Evolutionary conservation across 2,329 filamentous ascomycete genomes (phyloP).

Genomic region (Sarocladium brachiariae): DNA sequence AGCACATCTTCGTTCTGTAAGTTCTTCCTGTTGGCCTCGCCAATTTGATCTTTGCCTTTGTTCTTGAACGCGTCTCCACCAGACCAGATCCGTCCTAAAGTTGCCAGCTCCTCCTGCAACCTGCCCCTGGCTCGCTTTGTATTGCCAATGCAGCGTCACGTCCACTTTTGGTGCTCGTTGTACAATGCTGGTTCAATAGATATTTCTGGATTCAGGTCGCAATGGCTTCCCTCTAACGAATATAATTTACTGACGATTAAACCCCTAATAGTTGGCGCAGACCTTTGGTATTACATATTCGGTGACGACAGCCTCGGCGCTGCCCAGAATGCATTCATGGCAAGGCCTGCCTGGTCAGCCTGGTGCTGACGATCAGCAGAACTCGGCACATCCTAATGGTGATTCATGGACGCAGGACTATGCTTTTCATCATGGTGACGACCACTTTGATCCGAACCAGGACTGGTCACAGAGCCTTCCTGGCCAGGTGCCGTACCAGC

Average conservation of each 20-base stretch:
- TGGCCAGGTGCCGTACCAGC: constrained; percentile 23
- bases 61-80: background rate
- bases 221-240: background rate
- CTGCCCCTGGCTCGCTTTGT: background rate
- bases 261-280: background rate
- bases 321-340: constrained; percentile 32
- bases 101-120: background rate
- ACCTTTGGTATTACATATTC: background rate
- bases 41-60: background rate
- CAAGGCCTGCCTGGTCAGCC: constrained; percentile 26
- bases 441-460: constrained; percentile 32
- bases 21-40: background rate
- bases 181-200: background rate
- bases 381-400: background rate
- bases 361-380: constrained; percentile 25
- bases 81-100: background rate
- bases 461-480: constrained; percentile 30
- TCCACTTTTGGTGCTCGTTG: background rate
- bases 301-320: background rate
- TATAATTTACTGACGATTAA: background rate
- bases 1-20: background rate
- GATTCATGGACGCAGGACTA: constrained; percentile 29
- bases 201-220: background rate
- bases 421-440: constrained; percentile 24
- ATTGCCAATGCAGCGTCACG: background rate